phyloP scores from a whole-genome alignment of 805 yeast species.

The Kodamaea kakaduensis region DNA sequence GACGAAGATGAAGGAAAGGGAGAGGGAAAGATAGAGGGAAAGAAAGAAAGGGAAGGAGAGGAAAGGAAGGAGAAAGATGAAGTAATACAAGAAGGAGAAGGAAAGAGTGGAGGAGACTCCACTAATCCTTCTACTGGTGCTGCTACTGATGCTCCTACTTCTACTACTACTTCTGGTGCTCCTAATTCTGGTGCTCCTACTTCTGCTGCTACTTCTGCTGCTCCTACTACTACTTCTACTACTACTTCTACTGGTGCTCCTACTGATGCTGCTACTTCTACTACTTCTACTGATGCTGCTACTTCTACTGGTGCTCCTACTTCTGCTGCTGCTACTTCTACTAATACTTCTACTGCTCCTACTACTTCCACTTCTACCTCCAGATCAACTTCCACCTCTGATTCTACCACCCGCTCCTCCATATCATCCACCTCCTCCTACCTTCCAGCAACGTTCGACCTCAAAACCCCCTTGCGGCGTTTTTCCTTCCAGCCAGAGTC shows the following conservation, averaged over 20 bases:
- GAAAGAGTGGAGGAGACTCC: no score
- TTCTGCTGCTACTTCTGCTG: not conserved
- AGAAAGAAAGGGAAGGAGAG: not conserved
- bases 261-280: no score
- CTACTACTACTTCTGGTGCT: not conserved
- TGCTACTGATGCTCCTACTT: not conserved
- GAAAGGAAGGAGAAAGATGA: no score
- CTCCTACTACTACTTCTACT: no score
- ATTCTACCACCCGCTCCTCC: not conserved
- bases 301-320: no score
- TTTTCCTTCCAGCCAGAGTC: conserved; percentile 21
- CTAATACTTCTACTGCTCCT: no score
- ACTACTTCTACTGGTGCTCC: no score
- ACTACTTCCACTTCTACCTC: not conserved
- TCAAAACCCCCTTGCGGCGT: conserved; percentile 36
- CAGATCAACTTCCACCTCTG: not conserved
- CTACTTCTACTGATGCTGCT: no score
- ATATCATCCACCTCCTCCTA: conserved; percentile 17
- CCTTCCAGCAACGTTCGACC: conserved; percentile 46
- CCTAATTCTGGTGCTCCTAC: not conserved
- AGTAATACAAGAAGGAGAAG: no score
- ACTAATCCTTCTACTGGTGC: not conserved
- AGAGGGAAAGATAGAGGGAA: no score
- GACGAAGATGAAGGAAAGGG: not conserved
- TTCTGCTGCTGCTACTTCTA: no score